Evolutionary conservation across 805 yeast genomes (phyloP).

Genomic region (Naumovozyma castellii): DNA sequence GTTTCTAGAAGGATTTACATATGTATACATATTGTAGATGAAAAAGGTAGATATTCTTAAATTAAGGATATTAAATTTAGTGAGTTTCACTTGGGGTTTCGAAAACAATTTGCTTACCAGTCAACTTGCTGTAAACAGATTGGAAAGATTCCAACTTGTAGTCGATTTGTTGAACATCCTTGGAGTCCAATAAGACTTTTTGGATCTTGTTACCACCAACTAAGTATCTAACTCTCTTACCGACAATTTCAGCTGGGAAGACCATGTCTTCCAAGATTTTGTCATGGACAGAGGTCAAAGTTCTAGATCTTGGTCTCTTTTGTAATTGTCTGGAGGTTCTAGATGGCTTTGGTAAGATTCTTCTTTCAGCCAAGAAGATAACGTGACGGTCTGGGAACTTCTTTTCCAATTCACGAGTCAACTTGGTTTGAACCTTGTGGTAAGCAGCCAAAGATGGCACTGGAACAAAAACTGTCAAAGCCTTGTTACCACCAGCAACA

Average conservation of each 20-base stretch:
- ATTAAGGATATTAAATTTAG: conserved; percentile 12
- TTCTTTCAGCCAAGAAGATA: conserved; percentile 98
- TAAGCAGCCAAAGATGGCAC: conserved; percentile 83
- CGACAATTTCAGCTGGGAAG: conserved; percentile 98
- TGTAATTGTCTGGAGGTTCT: conserved; percentile 88
- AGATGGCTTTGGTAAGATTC: conserved; percentile 98
- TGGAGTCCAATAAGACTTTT: conserved; percentile 94
- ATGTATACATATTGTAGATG: background rate
- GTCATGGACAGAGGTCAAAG: conserved; percentile 97
- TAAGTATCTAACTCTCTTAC: conserved; percentile 98
- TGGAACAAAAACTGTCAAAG: conserved; percentile 96
- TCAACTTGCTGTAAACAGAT: conserved; percentile 94
- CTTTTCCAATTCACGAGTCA: conserved; percentile 99
- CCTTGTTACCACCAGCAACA: conserved; percentile 97
- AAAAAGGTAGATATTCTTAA: background rate
- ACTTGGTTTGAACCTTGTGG: conserved; percentile 95
- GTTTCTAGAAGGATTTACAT: background rate
- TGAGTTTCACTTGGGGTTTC: conserved; percentile 62
- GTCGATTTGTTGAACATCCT: conserved; percentile 93
- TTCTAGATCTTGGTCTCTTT: conserved; percentile 99
- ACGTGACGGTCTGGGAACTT: conserved; percentile 99
- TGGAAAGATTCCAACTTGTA: conserved; percentile 99
- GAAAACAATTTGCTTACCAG: conserved; percentile 98
- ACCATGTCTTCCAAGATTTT: conserved; percentile 97
- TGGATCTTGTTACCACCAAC: conserved; percentile 98